Evolutionary conservation across 345 rosid genomes (phyloP).

Genomic region (Bruguiera gymnorhiza): DNA sequence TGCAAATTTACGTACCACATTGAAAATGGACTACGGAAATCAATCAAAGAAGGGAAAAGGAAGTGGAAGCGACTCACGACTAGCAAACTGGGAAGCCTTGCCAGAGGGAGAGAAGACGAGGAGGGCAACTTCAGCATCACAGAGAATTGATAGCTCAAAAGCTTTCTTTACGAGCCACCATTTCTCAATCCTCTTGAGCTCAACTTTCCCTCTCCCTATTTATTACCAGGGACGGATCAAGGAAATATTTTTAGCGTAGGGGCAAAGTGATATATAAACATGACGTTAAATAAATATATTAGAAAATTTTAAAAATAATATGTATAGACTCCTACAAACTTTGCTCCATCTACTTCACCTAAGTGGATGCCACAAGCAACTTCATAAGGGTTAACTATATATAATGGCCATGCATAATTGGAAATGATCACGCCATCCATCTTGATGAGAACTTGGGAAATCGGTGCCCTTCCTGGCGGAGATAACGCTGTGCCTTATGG

Average conservation of each 20-base stretch:
- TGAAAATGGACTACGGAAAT: no score
- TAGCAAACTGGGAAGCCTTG: slow-evolving; percentile 47
- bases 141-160: slow-evolving; percentile 59
- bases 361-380: not conserved
- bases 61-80: slow-evolving; percentile 37
- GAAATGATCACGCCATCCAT: not conserved
- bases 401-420: not conserved
- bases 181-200: slow-evolving; percentile 59
- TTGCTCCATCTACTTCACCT: no score
- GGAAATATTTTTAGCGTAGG: no score
- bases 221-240: not conserved
- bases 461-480: slow-evolving; percentile 2
- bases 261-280: no score
- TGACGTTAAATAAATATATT: no score
- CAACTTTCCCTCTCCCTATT: slow-evolving; percentile 67
- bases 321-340: not conserved
- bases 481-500: not conserved
- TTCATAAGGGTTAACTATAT: not conserved
- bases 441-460: not conserved
- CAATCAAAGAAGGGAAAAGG: not conserved
- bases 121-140: slow-evolving; percentile 60
- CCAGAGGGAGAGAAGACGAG: slow-evolving; percentile 55
- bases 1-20: no score
- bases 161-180: slow-evolving; percentile 58
- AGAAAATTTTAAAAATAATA: not conserved